Base-by-base conservation (phyloP, 164 flowering plant genomes). In the Magnolia officinalis region DNA sequence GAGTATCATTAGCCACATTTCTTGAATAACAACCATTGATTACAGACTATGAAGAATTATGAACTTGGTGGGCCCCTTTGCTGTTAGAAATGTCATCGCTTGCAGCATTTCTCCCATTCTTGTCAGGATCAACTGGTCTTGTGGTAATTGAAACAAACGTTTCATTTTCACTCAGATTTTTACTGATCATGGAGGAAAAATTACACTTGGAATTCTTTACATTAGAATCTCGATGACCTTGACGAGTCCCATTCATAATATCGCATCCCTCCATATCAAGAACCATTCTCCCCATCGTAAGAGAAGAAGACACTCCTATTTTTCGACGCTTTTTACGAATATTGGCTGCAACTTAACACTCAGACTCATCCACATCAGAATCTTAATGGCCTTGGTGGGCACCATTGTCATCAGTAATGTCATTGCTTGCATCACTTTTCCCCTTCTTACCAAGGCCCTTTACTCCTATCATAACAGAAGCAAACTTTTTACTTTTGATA, bases 21-120 rank as follows among this genome's bases (percentile, higher is more conserved):
- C 59, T 75, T 23, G 81, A 67, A 65, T 49, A 72, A 2, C 37
- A 67, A n/a, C 64, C 71, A 45, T 77, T 74, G 6, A 8, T 24
- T 71, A 63, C 59, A 18, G 71, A 31, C 69, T 75, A 81, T 8
- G 29, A 23, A 29, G 49, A 13, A 31, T 26, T 19, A 2, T 14
- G n/a, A 72, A 75, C 65, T 71, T 72, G 24, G 20, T 37, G 9
- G 8, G 64, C 49, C 55, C 50, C 16, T 50, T 13, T n/a, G 9
- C 52, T 67, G 23, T 63, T 58, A 10, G 5, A 19, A 63, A 29
- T 55, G 11, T 72, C 80, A 50, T 49, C n/a, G 21, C 51, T 50
- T 21, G 20, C 11, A 23, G 45, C 31, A 19, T 23, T 72, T 16
- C 37, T 50, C 23, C 21, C 74, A 58, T 72, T 55, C 74, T 55